Conservation (phyloP, 768 basidiomycete genomes). For the Naematelia aurantialba region DNA sequence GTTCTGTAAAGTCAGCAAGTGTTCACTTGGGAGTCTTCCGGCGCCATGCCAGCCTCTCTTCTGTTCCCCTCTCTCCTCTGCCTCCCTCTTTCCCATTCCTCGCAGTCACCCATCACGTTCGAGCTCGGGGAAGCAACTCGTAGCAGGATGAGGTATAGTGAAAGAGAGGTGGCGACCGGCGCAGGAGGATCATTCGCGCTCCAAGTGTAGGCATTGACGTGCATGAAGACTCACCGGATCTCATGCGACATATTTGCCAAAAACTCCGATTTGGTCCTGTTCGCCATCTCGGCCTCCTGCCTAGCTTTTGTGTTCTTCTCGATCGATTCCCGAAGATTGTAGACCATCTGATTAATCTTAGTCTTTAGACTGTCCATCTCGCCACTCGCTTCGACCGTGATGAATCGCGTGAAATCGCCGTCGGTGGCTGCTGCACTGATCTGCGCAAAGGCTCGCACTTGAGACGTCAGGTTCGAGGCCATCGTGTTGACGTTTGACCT, state of each 20-base stretch:
- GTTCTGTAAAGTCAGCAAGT: slow-evolving; percentile 58
- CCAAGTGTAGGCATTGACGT: too few species aligned
- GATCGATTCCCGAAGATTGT: slow-evolving; percentile 89
- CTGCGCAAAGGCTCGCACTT: slow-evolving; percentile 94
- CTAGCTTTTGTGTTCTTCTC: slow-evolving; percentile 98
- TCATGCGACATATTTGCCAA: slow-evolving; percentile 98
- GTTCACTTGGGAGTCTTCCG: too few species aligned
- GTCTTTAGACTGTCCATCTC: slow-evolving; percentile 99
- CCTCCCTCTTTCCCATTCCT: too few species aligned
- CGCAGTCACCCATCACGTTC: too few species aligned
- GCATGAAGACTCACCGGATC: slow-evolving; percentile 65
- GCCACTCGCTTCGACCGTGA: slow-evolving; percentile 95
- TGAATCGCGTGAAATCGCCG: slow-evolving; percentile 97
- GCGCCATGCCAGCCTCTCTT: neutral
- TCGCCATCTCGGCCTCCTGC: slow-evolving; percentile 96
- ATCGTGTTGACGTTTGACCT: slow-evolving; percentile 96
- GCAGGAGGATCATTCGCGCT: too few species aligned
- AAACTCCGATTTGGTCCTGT: slow-evolving; percentile 94
- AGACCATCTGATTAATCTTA: slow-evolving; percentile 83
- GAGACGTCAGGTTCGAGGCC: slow-evolving; percentile 55
- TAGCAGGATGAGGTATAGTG: too few species aligned
- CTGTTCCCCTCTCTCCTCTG: too few species aligned
- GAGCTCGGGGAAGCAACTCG: too few species aligned
- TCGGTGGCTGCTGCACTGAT: slow-evolving; percentile 98
- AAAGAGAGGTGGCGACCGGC: too few species aligned